phyloP scores from a whole-genome alignment of 2,329 filamentous ascomycete genomes.

The Xylariales sp. region DNA sequence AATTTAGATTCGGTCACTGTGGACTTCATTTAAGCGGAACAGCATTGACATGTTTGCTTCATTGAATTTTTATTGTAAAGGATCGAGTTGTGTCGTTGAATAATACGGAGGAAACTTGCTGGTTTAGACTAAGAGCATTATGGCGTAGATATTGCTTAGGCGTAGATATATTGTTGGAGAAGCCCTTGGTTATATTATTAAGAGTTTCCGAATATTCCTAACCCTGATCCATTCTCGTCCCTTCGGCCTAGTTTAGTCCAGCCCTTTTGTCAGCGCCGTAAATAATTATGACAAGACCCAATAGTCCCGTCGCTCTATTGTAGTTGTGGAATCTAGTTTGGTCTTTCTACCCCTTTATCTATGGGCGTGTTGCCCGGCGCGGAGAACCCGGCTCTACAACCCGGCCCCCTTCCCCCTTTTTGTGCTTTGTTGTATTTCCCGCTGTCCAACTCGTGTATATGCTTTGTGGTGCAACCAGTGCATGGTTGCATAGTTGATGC shows the following conservation, averaged over 20 bases:
- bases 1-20: neutral
- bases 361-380: neutral
- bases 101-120: neutral
- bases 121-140: neutral
- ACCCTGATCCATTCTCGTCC: no score
- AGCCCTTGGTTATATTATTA: constrained; percentile 5
- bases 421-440: neutral
- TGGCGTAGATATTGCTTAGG: neutral
- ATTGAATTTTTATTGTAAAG: neutral
- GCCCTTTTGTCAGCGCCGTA: no score
- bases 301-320: neutral
- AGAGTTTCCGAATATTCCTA: neutral
- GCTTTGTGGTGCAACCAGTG: no score
- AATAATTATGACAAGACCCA: neutral
- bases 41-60: neutral
- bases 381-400: neutral
- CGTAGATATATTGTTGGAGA: neutral
- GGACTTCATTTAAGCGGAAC: neutral
- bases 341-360: constrained; percentile 4
- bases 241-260: no score
- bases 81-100: neutral
- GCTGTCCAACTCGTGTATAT: neutral
- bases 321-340: neutral
- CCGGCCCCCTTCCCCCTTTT: neutral
- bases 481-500: no score